phyloP scores from a whole-genome alignment of 1,284 basidiomycete genomes.

The Trametes hirsuta region DNA sequence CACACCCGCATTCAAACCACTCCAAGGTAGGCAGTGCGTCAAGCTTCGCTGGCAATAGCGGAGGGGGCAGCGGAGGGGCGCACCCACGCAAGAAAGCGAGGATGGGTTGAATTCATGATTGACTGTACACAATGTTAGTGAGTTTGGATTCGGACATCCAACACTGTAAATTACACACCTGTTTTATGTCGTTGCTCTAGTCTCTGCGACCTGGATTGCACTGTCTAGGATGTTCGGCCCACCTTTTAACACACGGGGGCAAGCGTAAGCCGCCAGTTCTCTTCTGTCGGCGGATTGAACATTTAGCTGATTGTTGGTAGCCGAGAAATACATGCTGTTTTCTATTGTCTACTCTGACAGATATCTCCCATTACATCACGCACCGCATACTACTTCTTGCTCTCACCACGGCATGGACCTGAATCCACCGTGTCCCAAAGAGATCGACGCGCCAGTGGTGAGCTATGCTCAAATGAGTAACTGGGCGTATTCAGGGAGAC shows the following conservation, averaged over 20 bases:
- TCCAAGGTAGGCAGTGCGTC: conserved; percentile 52
- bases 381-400: background rate
- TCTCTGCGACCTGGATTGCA: too few relatives aligned
- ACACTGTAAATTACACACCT: too few relatives aligned
- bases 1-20: conserved; percentile 40
- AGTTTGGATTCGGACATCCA: background rate
- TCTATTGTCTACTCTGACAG: background rate
- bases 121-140: too few relatives aligned
- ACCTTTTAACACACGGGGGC: too few relatives aligned
- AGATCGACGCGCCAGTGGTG: conserved; percentile 31
- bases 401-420: conserved; percentile 25
- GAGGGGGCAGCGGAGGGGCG: conserved; percentile 39
- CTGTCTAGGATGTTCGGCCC: too few relatives aligned
- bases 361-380: conserved; percentile 8
- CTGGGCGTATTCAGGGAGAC: background rate
- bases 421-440: conserved; percentile 23
- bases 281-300: too few relatives aligned
- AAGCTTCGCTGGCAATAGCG: conserved; percentile 58
- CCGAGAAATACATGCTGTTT: background rate
- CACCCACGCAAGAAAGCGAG: conserved; percentile 50
- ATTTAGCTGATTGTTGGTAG: too few relatives aligned
- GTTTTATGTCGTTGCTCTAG: too few relatives aligned
- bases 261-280: too few relatives aligned
- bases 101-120: conserved; percentile 33
- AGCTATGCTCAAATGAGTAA: conserved; percentile 17